A percentile compares a stretch with the other conserved stretches of the same genome.
Evolutionary conservation across 2,329 filamentous ascomycete genomes (phyloP).

Genomic region (Aureobasidium sp.): DNA sequence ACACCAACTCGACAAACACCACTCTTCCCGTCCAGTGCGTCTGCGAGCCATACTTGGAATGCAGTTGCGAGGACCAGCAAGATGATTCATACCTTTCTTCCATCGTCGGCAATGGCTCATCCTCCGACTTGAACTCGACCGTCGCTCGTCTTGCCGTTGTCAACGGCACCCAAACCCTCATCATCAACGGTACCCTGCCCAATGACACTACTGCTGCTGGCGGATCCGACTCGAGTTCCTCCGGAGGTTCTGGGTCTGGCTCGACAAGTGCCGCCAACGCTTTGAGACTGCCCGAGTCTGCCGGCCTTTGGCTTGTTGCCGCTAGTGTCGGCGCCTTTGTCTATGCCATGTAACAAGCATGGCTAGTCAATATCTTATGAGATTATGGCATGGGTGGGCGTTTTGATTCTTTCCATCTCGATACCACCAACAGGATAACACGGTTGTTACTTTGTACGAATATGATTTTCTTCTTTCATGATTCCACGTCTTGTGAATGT

Average conservation of each 20-base stretch:
- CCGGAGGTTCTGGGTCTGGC: too few relatives aligned
- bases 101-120: constrained; percentile 52
- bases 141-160: constrained; percentile 56
- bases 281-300: constrained; percentile 24
- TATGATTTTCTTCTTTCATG: not conserved
- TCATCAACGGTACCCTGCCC: constrained; percentile 69
- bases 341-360: constrained; percentile 26
- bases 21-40: constrained; percentile 55
- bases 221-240: too few relatives aligned
- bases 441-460: constrained; percentile 2
- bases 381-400: constrained; percentile 8
- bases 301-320: constrained; percentile 35
- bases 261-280: constrained; percentile 27
- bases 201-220: too few relatives aligned
- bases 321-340: constrained; percentile 33
- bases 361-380: not conserved
- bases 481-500: not conserved
- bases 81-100: constrained; percentile 53
- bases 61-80: constrained; percentile 63
- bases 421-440: constrained; percentile 4
- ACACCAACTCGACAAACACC: constrained; percentile 42
- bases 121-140: constrained; percentile 58
- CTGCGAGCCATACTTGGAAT: constrained; percentile 51
- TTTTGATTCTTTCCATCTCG: not conserved
- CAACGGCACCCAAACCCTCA: constrained; percentile 56